Evolutionary conservation across 1,139 yeast species (phyloP).

Genomic region (Candida sp.): DNA sequence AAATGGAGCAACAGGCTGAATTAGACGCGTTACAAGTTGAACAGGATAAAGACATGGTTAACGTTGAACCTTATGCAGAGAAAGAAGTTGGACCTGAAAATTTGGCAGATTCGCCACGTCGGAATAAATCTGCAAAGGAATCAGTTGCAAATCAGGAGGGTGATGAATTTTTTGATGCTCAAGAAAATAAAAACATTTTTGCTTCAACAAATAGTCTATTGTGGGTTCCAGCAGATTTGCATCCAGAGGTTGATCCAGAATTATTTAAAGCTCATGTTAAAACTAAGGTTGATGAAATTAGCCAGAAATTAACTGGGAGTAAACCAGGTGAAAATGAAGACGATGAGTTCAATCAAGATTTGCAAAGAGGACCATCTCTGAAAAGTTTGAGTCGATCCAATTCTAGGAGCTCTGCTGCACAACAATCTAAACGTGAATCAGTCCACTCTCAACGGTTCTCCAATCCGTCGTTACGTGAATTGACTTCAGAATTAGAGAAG

Average conservation of each 20-base stretch:
- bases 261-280: slow-evolving; percentile 83
- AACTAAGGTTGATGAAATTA: slow-evolving; percentile 72
- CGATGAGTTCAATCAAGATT: not conserved
- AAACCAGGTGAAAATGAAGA: slow-evolving; percentile 16
- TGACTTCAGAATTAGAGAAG: slow-evolving; percentile 64
- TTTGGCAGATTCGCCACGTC: not conserved
- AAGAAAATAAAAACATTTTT: slow-evolving; percentile 20
- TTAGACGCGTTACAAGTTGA: not conserved
- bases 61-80: not conserved
- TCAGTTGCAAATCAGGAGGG: slow-evolving; percentile 8
- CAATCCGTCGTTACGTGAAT: slow-evolving; percentile 62
- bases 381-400: not conserved
- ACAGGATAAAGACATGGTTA: not conserved
- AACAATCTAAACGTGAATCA: slow-evolving; percentile 9
- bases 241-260: slow-evolving; percentile 92
- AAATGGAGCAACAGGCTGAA: not conserved
- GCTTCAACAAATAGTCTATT: slow-evolving; percentile 38
- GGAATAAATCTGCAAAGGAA: not conserved
- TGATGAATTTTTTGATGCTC: slow-evolving; percentile 19
- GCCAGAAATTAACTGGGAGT: slow-evolving; percentile 30
- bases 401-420: slow-evolving; percentile 2
- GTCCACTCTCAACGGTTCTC: slow-evolving; percentile 17
- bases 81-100: not conserved
- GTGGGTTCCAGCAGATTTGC: slow-evolving; percentile 96
- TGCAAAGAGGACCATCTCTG: slow-evolving; percentile 2